Evolutionary conservation across 139 green algal genomes (phyloP).

Genomic region (Coelastrella sp.): DNA sequence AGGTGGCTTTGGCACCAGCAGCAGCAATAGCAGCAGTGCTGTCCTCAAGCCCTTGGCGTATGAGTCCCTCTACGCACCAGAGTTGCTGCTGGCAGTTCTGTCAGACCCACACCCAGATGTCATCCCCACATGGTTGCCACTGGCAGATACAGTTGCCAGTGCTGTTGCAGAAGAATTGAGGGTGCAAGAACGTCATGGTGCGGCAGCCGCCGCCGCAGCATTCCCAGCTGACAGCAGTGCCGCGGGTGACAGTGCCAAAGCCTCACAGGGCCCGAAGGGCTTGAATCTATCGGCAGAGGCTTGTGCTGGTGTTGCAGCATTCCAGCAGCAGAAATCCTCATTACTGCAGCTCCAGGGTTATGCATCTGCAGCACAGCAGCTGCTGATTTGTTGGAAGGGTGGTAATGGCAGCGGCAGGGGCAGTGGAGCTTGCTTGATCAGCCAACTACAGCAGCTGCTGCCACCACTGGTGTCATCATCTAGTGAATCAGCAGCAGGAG

Average conservation of each 20-base stretch:
- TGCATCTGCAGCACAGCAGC: neutral
- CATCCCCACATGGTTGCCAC: neutral
- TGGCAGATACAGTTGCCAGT: neutral
- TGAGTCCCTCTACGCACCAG: conserved; percentile 19
- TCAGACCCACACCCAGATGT: conserved; percentile 17
- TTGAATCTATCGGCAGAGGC: conserved; percentile 26
- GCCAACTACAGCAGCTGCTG: conserved; percentile 19
- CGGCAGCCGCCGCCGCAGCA: conserved; percentile 26
- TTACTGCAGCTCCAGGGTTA: conserved; percentile 1
- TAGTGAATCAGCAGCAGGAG: neutral
- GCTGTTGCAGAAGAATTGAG: conserved; percentile 40
- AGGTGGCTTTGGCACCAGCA: neutral
- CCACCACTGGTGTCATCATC: neutral
- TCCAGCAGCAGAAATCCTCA: neutral
- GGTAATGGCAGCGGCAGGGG: conserved; percentile 29
- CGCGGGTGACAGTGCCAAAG: neutral
- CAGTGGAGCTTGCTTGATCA: neutral
- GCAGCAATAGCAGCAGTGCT: neutral
- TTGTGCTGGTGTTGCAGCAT: neutral
- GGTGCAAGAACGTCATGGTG: neutral
- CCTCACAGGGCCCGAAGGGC: neutral
- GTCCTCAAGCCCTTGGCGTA: neutral
- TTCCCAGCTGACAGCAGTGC: neutral
- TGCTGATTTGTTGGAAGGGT: neutral
- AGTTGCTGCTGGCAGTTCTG: conserved; percentile 38